Percentiles rank a stretch among this genome's conserved stretches.
Conservation (phyloP, 768 basidiomycete species). For the Phylloporus arenicola region DNA sequence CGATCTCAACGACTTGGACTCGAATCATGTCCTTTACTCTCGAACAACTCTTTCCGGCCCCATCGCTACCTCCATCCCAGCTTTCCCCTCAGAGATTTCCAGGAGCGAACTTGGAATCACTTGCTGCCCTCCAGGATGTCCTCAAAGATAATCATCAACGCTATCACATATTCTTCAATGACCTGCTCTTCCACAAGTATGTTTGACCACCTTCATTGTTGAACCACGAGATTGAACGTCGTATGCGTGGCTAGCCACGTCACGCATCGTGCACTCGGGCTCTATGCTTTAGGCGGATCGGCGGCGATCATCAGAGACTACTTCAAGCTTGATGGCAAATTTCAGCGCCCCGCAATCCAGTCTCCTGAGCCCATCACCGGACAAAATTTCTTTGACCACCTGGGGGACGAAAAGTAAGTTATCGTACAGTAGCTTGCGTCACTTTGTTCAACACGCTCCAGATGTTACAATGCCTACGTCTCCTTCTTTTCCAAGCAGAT, state of each 20-base stretch:
- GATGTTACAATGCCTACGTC: conserved; percentile 26
- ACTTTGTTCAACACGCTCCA: background rate
- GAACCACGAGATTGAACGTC: background rate
- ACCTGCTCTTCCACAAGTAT: conserved; percentile 47
- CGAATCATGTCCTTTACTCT: conserved; percentile 13
- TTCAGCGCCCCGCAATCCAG: conserved; percentile 22
- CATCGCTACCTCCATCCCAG: conserved; percentile 22
- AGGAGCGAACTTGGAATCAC: conserved; percentile 20
- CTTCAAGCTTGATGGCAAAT: conserved; percentile 17
- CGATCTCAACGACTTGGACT: background rate
- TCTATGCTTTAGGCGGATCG: conserved; percentile 25
- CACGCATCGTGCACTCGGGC: conserved; percentile 26
- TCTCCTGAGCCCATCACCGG: conserved; percentile 23
- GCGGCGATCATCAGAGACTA: conserved; percentile 21
- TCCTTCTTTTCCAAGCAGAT: conserved; percentile 21
- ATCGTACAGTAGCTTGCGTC: background rate
- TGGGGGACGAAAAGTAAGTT: conserved; percentile 25
- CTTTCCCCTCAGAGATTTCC: conserved; percentile 25
- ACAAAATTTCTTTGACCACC: conserved; percentile 20
- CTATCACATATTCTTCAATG: conserved; percentile 47
- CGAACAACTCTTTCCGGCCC: conserved; percentile 22
- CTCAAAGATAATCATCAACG: conserved; percentile 46
- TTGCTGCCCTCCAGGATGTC: conserved; percentile 23
- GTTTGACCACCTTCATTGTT: conserved; percentile 4
- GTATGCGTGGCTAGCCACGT: conserved; percentile 18